phyloP scores from a whole-genome alignment of 495 filamentous ascomycete genomes.

The Aspergillus sclerotiicarbonarius region DNA sequence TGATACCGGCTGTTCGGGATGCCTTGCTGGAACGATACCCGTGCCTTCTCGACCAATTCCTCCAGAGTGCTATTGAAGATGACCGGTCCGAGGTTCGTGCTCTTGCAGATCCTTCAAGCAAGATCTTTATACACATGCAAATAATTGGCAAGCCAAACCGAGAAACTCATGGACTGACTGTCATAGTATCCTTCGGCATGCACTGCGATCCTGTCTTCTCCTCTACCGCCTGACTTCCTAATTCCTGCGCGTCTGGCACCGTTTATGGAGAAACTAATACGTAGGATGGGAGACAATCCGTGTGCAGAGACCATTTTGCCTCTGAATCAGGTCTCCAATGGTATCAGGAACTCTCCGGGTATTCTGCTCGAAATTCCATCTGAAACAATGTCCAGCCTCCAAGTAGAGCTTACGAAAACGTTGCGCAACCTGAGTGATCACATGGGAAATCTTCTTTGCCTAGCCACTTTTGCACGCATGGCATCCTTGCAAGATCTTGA shows the following conservation, averaged over 20 bases:
- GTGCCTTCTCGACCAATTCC: conserved; percentile 39
- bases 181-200: conserved; percentile 40
- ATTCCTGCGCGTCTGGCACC: conserved; percentile 38
- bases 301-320: conserved; percentile 43
- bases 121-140: not conserved
- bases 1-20: conserved; percentile 33
- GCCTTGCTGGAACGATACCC: conserved; percentile 41
- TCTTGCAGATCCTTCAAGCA: not conserved
- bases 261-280: conserved; percentile 41
- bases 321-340: conserved; percentile 39
- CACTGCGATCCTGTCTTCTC: conserved; percentile 40
- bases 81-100: conserved; percentile 36
- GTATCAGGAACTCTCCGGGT: conserved; percentile 28
- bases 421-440: conserved; percentile 47
- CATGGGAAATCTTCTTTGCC: conserved; percentile 47
- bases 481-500: conserved; percentile 18
- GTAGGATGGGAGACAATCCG: conserved; percentile 31
- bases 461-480: conserved; percentile 49
- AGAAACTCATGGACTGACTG: conserved; percentile 4
- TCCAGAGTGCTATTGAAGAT: conserved; percentile 33
- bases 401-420: conserved; percentile 44
- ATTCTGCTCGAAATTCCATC: conserved; percentile 35
- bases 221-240: conserved; percentile 33
- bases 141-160: not conserved
- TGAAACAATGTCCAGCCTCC: conserved; percentile 43